A percentile compares a stretch with the other conserved stretches of the same genome.
Conservation (phyloP, 2,329 filamentous ascomycete species). For the Aphanoascus verrucosus region DNA sequence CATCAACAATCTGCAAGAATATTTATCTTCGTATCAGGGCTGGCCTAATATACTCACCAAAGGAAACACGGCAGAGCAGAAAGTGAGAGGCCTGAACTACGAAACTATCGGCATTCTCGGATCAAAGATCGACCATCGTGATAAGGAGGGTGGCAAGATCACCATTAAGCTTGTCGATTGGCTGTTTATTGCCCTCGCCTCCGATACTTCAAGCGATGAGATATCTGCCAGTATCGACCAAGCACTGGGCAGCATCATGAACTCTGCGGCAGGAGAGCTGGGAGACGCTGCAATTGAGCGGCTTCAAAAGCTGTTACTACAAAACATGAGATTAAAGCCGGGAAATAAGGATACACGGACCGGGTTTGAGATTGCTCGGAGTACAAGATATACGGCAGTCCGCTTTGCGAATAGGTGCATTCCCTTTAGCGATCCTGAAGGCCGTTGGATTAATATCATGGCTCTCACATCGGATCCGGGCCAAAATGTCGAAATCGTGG, state of each 20-base stretch:
- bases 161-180: constrained; percentile 52
- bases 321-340: constrained; percentile 50
- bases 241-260: constrained; percentile 67
- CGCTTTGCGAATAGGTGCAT: constrained; percentile 87
- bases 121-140: constrained; percentile 33
- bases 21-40: constrained; percentile 61
- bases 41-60: constrained; percentile 62
- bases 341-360: constrained; percentile 31
- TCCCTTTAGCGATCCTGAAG: constrained; percentile 64
- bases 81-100: constrained; percentile 69
- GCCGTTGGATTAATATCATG: constrained; percentile 78
- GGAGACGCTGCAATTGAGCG: constrained; percentile 31
- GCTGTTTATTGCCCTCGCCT: constrained; percentile 72
- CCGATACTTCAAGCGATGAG: constrained; percentile 62
- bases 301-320: constrained; percentile 51
- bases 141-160: constrained; percentile 25
- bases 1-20: constrained; percentile 58
- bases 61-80: constrained; percentile 49
- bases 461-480: constrained; percentile 57
- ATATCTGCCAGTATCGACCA: constrained; percentile 83
- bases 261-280: constrained; percentile 43
- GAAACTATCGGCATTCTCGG: constrained; percentile 80
- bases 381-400: constrained; percentile 68
- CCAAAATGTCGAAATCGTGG: constrained; percentile 70
- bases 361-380: constrained; percentile 47